A percentile compares a stretch with the other conserved stretches of the same genome.
Evolutionary conservation across 148 eudicot species (phyloP).

Genomic region (Rhododendron ferrugineum): DNA sequence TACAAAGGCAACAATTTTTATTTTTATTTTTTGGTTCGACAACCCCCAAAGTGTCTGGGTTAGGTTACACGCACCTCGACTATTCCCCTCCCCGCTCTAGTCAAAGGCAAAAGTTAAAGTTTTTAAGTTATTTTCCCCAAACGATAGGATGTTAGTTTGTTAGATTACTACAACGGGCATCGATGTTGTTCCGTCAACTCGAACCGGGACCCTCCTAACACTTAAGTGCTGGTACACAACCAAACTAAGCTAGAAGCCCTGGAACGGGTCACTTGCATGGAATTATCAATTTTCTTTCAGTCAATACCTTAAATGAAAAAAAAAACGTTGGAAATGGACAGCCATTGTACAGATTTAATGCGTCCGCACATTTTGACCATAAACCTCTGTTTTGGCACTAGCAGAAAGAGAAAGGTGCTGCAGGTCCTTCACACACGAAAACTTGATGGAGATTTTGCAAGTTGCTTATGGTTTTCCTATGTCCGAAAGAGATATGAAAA

Average conservation of each 20-base stretch:
- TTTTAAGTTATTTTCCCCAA: too few species aligned
- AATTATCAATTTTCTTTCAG: neutral
- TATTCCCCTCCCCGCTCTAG: neutral
- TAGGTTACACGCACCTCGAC: too few species aligned
- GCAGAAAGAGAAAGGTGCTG: neutral
- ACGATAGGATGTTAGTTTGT: too few species aligned
- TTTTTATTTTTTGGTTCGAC: too few species aligned
- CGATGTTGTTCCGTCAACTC: too few species aligned
- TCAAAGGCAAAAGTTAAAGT: too few species aligned
- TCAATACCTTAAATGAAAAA: neutral
- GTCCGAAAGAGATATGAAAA: neutral
- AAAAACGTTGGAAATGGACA: neutral
- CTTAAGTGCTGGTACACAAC: too few species aligned
- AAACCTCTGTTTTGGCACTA: neutral
- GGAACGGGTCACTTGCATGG: neutral
- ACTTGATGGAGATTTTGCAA: neutral
- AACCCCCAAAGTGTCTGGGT: too few species aligned
- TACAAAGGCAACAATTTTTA: too few species aligned
- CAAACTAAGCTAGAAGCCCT: too few species aligned
- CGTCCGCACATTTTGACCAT: neutral
- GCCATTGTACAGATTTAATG: neutral
- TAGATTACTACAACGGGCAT: too few species aligned
- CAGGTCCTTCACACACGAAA: neutral
- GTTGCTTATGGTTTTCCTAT: neutral
- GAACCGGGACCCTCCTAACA: too few species aligned